Percentiles rank a stretch among this genome's conserved stretches.
These are phyloP conservation scores for Taphrina sp. DNA, from an alignment of 1,139 yeast species.

Conservation along the genomic window DNA sequence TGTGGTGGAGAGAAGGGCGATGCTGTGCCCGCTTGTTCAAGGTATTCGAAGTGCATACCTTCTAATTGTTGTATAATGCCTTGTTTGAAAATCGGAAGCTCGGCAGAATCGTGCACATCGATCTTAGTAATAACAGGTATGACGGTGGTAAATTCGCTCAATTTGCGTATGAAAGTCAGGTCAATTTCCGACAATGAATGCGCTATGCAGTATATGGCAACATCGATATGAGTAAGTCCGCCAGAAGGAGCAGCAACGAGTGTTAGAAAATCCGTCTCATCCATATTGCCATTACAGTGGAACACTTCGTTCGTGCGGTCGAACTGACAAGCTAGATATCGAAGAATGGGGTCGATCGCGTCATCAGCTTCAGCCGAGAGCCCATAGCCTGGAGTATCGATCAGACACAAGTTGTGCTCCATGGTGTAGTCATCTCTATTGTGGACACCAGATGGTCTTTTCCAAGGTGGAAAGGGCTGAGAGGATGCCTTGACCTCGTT, in stretches of 20 bases:
- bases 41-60: not conserved
- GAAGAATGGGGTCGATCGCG: constrained; percentile 14
- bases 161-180: constrained; percentile 3
- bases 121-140: constrained; percentile 18
- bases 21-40: not conserved
- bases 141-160: constrained; percentile 17
- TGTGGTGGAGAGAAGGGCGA: too few species aligned
- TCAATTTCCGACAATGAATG: constrained; percentile 4
- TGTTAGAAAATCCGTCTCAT: constrained; percentile 13
- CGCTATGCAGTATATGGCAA: constrained; percentile 18
- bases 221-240: constrained; percentile 21
- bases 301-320: constrained; percentile 6
- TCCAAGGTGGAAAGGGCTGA: constrained; percentile 28
- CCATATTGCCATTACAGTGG: constrained; percentile 1
- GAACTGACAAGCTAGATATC: constrained; percentile 20
- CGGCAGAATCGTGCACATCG: not conserved
- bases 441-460: not conserved
- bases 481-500: constrained; percentile 22
- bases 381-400: constrained; percentile 24
- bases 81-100: not conserved
- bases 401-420: constrained; percentile 19
- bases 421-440: constrained; percentile 1
- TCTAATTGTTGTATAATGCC: not conserved
- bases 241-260: constrained; percentile 28
- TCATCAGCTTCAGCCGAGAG: constrained; percentile 17